Percentiles rank a stretch among this genome's conserved stretches.
phyloP scores from a whole-genome alignment of 2,329 filamentous ascomycete species.

The Apiospora sp. region DNA sequence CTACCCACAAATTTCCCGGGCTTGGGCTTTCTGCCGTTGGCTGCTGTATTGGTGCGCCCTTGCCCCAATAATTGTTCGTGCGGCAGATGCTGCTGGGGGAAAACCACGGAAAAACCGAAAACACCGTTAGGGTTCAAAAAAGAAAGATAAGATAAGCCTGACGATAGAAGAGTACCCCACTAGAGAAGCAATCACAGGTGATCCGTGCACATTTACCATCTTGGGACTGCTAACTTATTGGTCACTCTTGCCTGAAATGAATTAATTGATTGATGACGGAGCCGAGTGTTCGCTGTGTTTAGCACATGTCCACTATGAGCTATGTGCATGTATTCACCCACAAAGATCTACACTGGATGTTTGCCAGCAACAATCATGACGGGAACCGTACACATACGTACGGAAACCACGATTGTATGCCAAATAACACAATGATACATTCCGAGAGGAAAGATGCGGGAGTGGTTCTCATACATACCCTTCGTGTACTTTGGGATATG shows the following conservation, averaged over 20 bases:
- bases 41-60: conserved; percentile 16
- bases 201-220: not conserved
- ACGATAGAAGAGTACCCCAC: not conserved
- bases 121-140: not conserved
- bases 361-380: not conserved
- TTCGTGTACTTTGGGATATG: no score
- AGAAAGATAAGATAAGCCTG: conserved; percentile 10
- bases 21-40: conserved; percentile 12
- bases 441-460: no score
- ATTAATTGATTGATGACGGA: not conserved
- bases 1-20: conserved; percentile 13
- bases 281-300: not conserved
- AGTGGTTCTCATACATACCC: no score
- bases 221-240: no score
- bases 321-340: no score
- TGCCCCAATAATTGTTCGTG: conserved; percentile 19
- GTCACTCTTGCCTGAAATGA: no score
- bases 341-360: not conserved
- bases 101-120: conserved; percentile 16
- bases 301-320: not conserved
- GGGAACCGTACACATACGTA: not conserved
- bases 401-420: not conserved
- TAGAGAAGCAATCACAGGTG: not conserved
- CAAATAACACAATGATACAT: no score
- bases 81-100: not conserved